Base-by-base conservation (phyloP, 2,329 filamentous ascomycete genomes). In the Plectosphaerella cucumerina region DNA sequence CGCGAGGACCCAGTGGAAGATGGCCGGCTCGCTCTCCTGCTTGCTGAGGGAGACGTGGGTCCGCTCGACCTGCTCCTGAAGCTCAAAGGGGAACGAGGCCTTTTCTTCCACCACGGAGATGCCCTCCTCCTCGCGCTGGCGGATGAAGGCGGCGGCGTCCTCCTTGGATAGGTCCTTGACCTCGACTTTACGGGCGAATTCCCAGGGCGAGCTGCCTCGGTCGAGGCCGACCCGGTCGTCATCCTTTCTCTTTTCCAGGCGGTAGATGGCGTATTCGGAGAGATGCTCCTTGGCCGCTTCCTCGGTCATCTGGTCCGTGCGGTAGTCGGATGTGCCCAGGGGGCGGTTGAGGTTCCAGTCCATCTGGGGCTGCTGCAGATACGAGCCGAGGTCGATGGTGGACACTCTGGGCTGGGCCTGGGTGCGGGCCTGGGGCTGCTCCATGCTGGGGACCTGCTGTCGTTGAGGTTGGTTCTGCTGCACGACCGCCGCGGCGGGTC, bases 61-160 rank as follows among this genome's bases (percentile, higher is more conserved):
- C 11, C 47, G 54, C 49, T 77, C 71, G 9, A 80, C 57, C 50
- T 79, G 76, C 3, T 61, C 60, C 51, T 72, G 70, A 20, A 77
- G 65, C 2, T 59, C 54, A 0, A 63, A 52, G 3, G 59, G 62
- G 22, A 78, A 62, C 1, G 55, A 54, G 4, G 60, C 60, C 58
- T 69, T 71, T 60, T 76, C 79, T 37, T 72, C 63, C 14, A 58
- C 21, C 12, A 72, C 61, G 0, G 61, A 48, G 9, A 52, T 58
- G n/a, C 66, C 67, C 1, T 59, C 56, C 20, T 49, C 57, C 17
- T 73, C 63, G 18, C 80, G 63, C 5, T 65, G 53, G 11, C 62
- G 64, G 14, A 80, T 65, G 23, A 66, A 65, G 9, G 58, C 62
- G 3, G 56, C 61, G 1, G 68, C 69, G 9, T 70, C 70, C n/a